Evolutionary conservation across 2,329 filamentous ascomycete genomes (phyloP).

Genomic region (Aspergillus melleus): DNA sequence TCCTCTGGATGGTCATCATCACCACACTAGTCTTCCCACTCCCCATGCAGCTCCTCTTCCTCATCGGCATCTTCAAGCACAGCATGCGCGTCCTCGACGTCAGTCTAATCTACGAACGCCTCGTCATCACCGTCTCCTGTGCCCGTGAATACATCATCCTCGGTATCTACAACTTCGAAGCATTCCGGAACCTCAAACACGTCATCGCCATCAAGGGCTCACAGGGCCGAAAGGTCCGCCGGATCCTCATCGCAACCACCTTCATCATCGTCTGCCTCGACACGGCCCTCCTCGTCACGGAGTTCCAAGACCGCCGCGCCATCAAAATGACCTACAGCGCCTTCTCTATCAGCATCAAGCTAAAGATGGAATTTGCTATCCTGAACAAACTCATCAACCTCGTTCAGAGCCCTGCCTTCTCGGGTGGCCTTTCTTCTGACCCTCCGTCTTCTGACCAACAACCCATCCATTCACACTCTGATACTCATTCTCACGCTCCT

Average conservation of each 20-base stretch:
- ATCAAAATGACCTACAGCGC: conserved; percentile 48
- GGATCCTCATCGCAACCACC: conserved; percentile 51
- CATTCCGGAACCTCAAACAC: conserved; percentile 44
- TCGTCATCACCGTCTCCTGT: conserved; percentile 22
- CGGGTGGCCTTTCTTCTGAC: neutral
- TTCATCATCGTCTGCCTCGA: conserved; percentile 49
- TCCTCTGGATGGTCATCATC: conserved; percentile 59
- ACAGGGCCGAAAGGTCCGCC: conserved; percentile 44
- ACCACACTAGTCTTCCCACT: conserved; percentile 55
- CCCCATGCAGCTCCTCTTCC: conserved; percentile 56
- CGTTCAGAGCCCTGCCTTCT: conserved; percentile 29
- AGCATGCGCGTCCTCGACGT: conserved; percentile 26
- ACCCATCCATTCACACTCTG: neutral
- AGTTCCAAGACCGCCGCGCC: conserved; percentile 45
- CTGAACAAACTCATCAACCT: conserved; percentile 43
- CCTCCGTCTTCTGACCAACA: neutral
- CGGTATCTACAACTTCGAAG: conserved; percentile 54
- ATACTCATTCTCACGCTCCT: too few species aligned
- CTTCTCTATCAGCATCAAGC: conserved; percentile 50
- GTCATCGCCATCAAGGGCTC: conserved; percentile 34
- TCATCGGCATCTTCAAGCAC: conserved; percentile 36
- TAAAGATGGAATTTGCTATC: conserved; percentile 52
- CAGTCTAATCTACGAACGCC: conserved; percentile 46
- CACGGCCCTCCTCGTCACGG: conserved; percentile 41
- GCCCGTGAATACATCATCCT: conserved; percentile 47